Evolutionary conservation across 164 flowering plant genomes (phyloP), one percentile per base, ranked within the genome.

Genomic region (Cinnamomum micranthum): DNA sequence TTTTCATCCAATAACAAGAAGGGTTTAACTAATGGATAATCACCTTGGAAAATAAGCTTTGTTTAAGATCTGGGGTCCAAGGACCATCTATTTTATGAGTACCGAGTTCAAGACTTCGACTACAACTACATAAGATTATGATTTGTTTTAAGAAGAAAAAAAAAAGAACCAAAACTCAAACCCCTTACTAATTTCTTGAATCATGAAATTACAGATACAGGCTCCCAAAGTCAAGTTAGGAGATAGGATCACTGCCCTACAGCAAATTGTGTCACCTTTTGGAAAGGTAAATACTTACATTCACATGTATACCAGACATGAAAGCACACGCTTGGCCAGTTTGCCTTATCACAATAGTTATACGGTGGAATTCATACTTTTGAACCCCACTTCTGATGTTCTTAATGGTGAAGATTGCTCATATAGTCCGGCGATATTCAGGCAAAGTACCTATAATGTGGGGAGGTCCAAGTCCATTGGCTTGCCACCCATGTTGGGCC

Each of bases 191-290:
- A 67, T 67, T 31, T 67, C 10, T 1, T 14, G 28, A 15, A 20
- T 69, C 13, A n/a, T 35, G 17, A 20, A 59, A 60, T 51, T 50
- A 72, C 52, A 81, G 87, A 71, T 80, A 50, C 88, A 85, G 65
- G 86, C 75, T 74, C 89, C 93, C 11, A 91, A 88, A 80, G 90
- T 81, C 66, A 91, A 91, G 85, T 55, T 87, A 15, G 84, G 75
- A 31, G 95, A 91, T 31, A 87, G 79, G 73, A 85, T 91, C 74
- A 83, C 89, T 67, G 86, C 90, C 23, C 91, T 91, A 64, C 95
- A 91, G 80, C 93, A 91, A 83, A 88, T 91, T 71, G 95, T 91
- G 47, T 88, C 92, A 22, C 95, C 95, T 24, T 91, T 88, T 66
- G 95, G 95, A 75, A 89, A 89, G 95, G 95, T 91, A 71, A 77